phyloP scores from a whole-genome alignment of 768 basidiomycete species.

The Filobasidium floriforme region DNA sequence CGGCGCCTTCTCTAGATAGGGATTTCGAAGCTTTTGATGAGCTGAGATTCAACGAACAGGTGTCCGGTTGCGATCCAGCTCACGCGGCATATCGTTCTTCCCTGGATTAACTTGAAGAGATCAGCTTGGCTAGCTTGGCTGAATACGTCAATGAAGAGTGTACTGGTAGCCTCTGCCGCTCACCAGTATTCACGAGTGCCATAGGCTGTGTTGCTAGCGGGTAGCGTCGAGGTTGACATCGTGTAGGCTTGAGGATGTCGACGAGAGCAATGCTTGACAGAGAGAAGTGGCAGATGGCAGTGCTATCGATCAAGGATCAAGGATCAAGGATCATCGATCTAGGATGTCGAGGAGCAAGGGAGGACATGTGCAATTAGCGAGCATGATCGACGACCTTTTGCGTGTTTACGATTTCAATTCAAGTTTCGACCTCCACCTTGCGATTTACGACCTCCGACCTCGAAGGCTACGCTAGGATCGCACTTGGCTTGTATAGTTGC shows the following conservation, averaged over 20 bases:
- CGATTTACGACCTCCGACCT: too few species aligned
- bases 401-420: too few species aligned
- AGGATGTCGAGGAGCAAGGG: too few species aligned
- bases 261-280: neutral
- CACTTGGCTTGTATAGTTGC: too few species aligned
- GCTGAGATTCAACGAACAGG: neutral
- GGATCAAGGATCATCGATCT: too few species aligned
- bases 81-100: constrained; percentile 43
- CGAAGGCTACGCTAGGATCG: too few species aligned
- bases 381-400: too few species aligned
- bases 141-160: neutral
- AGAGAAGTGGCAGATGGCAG: too few species aligned
- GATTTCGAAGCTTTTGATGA: neutral
- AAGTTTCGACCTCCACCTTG: too few species aligned
- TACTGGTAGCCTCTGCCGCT: constrained; percentile 10
- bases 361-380: too few species aligned
- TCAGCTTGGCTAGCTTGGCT: neutral
- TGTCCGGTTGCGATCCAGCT: constrained; percentile 4
- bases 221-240: constrained; percentile 30
- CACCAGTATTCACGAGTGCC: constrained; percentile 44
- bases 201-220: constrained; percentile 41
- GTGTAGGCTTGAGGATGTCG: neutral
- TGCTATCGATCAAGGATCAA: too few species aligned
- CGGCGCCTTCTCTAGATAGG: constrained; percentile 34
- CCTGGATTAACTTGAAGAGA: constrained; percentile 25